Evolutionary conservation across 116 monocot genomes (phyloP).

Genomic region (Posidonia oceanica): DNA sequence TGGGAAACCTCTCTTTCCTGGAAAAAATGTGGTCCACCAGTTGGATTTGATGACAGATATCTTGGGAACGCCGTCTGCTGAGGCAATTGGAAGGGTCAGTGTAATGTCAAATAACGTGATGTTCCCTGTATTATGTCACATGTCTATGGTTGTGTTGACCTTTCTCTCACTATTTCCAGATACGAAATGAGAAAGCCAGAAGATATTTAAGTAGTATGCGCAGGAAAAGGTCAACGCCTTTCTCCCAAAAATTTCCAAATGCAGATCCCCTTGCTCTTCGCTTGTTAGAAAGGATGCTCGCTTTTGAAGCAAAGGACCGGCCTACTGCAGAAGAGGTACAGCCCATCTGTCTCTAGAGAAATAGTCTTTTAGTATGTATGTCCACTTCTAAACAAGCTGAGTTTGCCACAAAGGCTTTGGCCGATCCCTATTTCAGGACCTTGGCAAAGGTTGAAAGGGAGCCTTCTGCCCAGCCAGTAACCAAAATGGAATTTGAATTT

Average conservation of each 20-base stretch:
- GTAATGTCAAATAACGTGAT: not conserved
- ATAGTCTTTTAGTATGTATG: not conserved
- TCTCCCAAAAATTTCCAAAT: slow-evolving; percentile 80
- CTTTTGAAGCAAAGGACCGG: slow-evolving; percentile 87
- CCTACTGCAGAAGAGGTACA: slow-evolving; percentile 85
- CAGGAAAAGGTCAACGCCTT: slow-evolving; percentile 54
- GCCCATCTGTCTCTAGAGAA: not conserved
- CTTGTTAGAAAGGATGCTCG: slow-evolving; percentile 79
- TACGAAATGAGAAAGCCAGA: slow-evolving; percentile 82
- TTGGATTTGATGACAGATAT: slow-evolving; percentile 66
- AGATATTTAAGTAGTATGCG: slow-evolving; percentile 83
- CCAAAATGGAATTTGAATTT: slow-evolving; percentile 91
- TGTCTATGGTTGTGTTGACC: not conserved
- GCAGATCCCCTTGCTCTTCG: slow-evolving; percentile 74
- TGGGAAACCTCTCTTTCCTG: slow-evolving; percentile 65
- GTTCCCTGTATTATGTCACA: not conserved
- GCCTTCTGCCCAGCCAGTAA: slow-evolving; percentile 72
- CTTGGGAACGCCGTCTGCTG: slow-evolving; percentile 45
- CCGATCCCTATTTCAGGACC: slow-evolving; percentile 83
- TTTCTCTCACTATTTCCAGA: slow-evolving; percentile 16
- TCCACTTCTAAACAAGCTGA: not conserved
- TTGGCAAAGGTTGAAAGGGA: slow-evolving; percentile 84
- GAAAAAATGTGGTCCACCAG: slow-evolving; percentile 72
- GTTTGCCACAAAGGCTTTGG: slow-evolving; percentile 40
- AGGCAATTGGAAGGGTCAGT: slow-evolving; percentile 25